phyloP scores from a whole-genome alignment of 129 eudicot genomes.

The Tagetes erecta region DNA sequence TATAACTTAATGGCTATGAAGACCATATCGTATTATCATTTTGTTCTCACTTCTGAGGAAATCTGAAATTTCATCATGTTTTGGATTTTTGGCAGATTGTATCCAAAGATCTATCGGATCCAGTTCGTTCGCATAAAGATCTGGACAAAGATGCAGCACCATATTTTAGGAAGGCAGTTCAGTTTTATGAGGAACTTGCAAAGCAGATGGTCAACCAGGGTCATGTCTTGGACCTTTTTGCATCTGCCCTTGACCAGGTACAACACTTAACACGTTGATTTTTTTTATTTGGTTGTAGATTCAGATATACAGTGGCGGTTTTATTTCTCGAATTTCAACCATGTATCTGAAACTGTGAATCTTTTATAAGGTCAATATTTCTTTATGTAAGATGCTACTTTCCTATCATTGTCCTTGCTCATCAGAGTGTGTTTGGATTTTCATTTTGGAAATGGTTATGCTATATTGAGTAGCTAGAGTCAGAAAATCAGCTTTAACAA shows the following conservation, averaged over 20 bases:
- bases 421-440: neutral
- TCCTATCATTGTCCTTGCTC: neutral
- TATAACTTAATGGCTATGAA: constrained; percentile 7
- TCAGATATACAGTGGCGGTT: constrained; percentile 10
- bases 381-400: neutral
- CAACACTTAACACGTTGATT: constrained; percentile 12
- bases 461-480: neutral
- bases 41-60: constrained; percentile 12
- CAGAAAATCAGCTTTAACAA: neutral
- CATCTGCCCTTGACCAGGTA: constrained; percentile 99
- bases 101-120: constrained; percentile 90
- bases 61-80: constrained; percentile 1
- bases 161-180: constrained; percentile 79
- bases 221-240: constrained; percentile 93
- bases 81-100: constrained; percentile 54
- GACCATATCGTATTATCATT: constrained; percentile 9
- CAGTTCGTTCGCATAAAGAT: constrained; percentile 98
- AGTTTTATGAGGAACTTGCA: constrained; percentile 76
- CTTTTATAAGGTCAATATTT: neutral
- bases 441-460: neutral
- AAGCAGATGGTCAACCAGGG: constrained; percentile 94
- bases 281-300: constrained; percentile 10
- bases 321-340: neutral
- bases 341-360: neutral
- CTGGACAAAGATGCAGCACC: constrained; percentile 98